These are phyloP conservation scores for Betula pendula DNA, from an alignment of 306 rosid genomes.

Conservation along the genomic window DNA sequence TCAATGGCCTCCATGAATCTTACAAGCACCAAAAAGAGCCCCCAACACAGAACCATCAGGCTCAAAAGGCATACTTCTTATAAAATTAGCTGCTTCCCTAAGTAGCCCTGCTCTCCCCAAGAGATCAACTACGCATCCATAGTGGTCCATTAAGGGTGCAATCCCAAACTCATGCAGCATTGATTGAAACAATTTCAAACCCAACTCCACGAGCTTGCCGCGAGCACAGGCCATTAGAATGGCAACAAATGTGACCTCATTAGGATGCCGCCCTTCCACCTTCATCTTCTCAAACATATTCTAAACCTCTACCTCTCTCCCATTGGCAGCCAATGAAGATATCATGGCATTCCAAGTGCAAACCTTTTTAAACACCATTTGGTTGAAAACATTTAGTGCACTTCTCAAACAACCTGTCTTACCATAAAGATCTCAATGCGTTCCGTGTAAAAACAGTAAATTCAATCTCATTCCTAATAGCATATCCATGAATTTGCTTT, in stretches of 20 bases:
- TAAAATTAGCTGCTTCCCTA: slow-evolving; percentile 57
- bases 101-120: slow-evolving; percentile 76
- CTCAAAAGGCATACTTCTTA: slow-evolving; percentile 62
- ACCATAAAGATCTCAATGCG: slow-evolving; percentile 68
- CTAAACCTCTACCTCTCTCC: slow-evolving; percentile 61
- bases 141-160: slow-evolving; percentile 63
- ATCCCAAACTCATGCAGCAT: slow-evolving; percentile 47
- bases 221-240: slow-evolving; percentile 79
- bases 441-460: slow-evolving; percentile 60
- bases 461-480: slow-evolving; percentile 35
- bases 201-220: slow-evolving; percentile 47
- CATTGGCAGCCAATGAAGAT: slow-evolving; percentile 64
- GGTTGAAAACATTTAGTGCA: slow-evolving; percentile 44
- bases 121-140: slow-evolving; percentile 73
- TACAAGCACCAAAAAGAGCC: slow-evolving; percentile 76
- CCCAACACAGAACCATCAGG: slow-evolving; percentile 67
- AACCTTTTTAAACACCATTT: slow-evolving; percentile 43
- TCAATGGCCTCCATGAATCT: slow-evolving; percentile 71
- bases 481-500: slow-evolving; percentile 61
- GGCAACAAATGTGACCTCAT: slow-evolving; percentile 59
- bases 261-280: slow-evolving; percentile 47
- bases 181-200: slow-evolving; percentile 55
- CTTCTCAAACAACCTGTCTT: slow-evolving; percentile 57
- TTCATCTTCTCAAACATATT: slow-evolving; percentile 60
- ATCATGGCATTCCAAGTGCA: slow-evolving; percentile 92